These are phyloP conservation scores for Aspergillus nidulans DNA, from an alignment of 495 filamentous ascomycete genomes.

Conservation along the genomic window DNA sequence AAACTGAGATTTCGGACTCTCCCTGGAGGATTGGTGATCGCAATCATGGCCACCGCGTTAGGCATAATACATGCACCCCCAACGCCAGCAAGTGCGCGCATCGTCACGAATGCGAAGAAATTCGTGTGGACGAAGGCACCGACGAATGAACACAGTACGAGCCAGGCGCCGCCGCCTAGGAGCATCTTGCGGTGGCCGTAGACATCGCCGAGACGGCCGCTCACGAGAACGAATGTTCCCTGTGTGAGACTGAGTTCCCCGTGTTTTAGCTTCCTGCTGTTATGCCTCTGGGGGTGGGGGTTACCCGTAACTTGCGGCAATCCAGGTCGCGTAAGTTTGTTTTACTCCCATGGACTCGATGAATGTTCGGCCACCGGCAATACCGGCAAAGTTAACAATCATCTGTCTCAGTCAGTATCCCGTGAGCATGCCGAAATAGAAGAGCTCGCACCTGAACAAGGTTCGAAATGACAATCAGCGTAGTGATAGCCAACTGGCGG, in stretches of 20 bases:
- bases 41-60: conserved; percentile 17
- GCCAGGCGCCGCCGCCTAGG: conserved; percentile 57
- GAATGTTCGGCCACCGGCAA: conserved; percentile 29
- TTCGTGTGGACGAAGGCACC: conserved; percentile 39
- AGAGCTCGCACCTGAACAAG: conserved; percentile 23
- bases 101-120: conserved; percentile 33
- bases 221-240: conserved; percentile 53
- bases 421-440: not conserved
- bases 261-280: not conserved
- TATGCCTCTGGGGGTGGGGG: not conserved
- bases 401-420: conserved; percentile 16
- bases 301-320: conserved; percentile 29
- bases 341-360: conserved; percentile 20
- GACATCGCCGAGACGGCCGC: conserved; percentile 62
- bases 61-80: conserved; percentile 17
- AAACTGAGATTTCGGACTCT: conserved; percentile 41
- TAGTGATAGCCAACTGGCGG: conserved; percentile 19
- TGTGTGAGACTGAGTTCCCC: conserved; percentile 35
- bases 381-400: conserved; percentile 29
- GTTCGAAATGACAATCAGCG: conserved; percentile 24
- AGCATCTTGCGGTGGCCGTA: conserved; percentile 63
- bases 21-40: conserved; percentile 16
- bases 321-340: conserved; percentile 26
- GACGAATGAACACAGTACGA: conserved; percentile 53
- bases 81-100: conserved; percentile 15